Evolutionary conservation across 164 flowering plant species (phyloP).

Genomic region (Saururus chinensis): DNA sequence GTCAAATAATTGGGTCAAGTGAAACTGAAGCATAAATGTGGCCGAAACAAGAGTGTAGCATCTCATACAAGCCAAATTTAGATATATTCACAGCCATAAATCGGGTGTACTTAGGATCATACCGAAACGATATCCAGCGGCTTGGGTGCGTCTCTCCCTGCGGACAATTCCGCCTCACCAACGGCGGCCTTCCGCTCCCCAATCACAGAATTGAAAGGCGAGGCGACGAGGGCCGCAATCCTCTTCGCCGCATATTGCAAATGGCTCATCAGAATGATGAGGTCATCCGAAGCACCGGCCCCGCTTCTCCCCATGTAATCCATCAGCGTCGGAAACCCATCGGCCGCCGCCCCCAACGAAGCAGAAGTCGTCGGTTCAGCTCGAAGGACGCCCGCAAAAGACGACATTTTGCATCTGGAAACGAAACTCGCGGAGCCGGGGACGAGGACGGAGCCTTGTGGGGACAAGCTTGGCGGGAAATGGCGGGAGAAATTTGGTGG

Average conservation of each 20-base stretch:
- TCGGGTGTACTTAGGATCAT: background rate
- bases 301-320: conserved; percentile 66
- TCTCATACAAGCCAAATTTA: too few relatives aligned
- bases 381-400: conserved; percentile 7
- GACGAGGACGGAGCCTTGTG: conserved; percentile 12
- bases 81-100: too few relatives aligned
- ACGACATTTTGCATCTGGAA: conserved; percentile 21
- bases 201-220: conserved; percentile 60
- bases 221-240: conserved; percentile 83
- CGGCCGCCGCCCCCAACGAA: background rate
- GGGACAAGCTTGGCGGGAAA: conserved; percentile 16
- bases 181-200: conserved; percentile 20
- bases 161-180: conserved; percentile 16
- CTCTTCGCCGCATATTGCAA: conserved; percentile 82
- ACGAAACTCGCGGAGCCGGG: background rate
- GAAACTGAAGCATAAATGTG: too few relatives aligned
- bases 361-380: background rate
- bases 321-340: conserved; percentile 39
- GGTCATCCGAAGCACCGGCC: conserved; percentile 57
- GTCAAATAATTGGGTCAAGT: too few relatives aligned
- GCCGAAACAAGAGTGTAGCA: too few relatives aligned
- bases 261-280: conserved; percentile 59
- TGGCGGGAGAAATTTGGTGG: background rate
- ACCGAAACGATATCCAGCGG: conserved; percentile 86
- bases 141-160: conserved; percentile 69